Evolutionary conservation across 1,284 basidiomycete species (phyloP), one percentile per base, ranked within the genome.

Genomic region (Ganoderma leucocontextum): DNA sequence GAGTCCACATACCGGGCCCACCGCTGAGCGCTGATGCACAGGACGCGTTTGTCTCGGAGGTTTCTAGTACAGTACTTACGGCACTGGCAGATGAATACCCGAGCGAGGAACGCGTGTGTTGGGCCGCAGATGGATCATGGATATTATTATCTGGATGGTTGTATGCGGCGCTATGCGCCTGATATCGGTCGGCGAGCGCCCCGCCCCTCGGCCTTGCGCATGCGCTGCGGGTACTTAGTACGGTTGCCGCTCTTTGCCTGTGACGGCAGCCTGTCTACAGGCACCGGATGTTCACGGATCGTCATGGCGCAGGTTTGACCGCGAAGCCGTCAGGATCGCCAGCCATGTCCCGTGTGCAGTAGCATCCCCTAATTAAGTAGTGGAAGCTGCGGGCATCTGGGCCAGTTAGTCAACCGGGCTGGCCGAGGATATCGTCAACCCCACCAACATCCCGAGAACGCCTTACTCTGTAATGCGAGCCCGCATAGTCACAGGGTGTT

Each of bases 351-450:
- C 19, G n/a, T 22, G n/a, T 19, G 9, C 2, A 4, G n/a, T 47
- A 47, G 44, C 8, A 47, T 47, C 44, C 44, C 41, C 12, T 41
- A 47, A 47, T 47, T 47, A n/a, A n/a, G 19, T n/a, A n/a, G 44
- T 47, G n/a, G 44, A 47, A 22, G 44, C 44, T 47, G 44, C n/a
- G n/a, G 44, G 44, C 7, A 47, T n/a, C n/a, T 47, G 19, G n/a
- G 44, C 19, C 44, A 47, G 44, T 47, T n/a, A 19, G 44, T 47
- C 44, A 47, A 47, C 44, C n/a, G 44, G 44, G 44, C 44, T 47
- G 44, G 10, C 44, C 44, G 44, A 47, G 44, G 44, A 22, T n/a
- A 47, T 47, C n/a, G 41, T 17, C 41, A 15, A 41, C 41, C 41
- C 41, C 41, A 15, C 0, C 13, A 12, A 41, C 41, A 13, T 15